Conservation (phyloP, 2,329 filamentous ascomycete genomes). For the Pyricularia pennisetigena region DNA sequence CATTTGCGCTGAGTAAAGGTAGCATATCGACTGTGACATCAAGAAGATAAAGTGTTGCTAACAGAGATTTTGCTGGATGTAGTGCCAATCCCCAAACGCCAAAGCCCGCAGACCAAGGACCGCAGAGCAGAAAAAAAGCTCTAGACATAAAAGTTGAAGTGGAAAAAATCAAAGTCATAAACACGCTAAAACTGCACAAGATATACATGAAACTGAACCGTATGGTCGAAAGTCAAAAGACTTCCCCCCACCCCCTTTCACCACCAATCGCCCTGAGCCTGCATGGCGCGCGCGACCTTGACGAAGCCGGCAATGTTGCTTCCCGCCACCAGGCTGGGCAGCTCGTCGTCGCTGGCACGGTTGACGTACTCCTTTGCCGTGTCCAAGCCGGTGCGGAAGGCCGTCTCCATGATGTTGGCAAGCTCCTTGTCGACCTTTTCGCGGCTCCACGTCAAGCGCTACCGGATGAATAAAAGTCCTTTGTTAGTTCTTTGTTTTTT, state of each 20-base stretch:
- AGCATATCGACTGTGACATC: background rate
- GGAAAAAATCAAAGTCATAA: background rate
- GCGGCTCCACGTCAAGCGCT: conserved; percentile 72
- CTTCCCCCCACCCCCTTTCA: background rate
- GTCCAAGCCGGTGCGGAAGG: conserved; percentile 80
- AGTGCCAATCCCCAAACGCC: background rate
- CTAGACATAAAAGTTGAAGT: background rate
- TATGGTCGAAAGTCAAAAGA: background rate
- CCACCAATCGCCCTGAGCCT: conserved; percentile 96
- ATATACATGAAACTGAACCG: background rate
- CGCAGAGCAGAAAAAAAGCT: background rate
- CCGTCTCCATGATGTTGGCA: conserved; percentile 89
- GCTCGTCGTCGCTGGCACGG: conserved; percentile 65
- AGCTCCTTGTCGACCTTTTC: conserved; percentile 89
- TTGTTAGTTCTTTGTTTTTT: background rate
- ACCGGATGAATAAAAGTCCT: conserved; percentile 10
- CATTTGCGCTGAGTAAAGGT: background rate
- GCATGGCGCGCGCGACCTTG: conserved; percentile 93
- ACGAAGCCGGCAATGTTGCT: conserved; percentile 97
- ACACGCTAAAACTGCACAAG: background rate
- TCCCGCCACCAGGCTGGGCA: conserved; percentile 83
- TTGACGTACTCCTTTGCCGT: conserved; percentile 81
- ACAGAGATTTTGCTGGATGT: background rate
- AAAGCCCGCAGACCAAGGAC: background rate
- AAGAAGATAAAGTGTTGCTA: background rate